Evolutionary conservation across 176 grass and related monocot genomes (phyloP).

Genomic region (Carex scoparia): DNA sequence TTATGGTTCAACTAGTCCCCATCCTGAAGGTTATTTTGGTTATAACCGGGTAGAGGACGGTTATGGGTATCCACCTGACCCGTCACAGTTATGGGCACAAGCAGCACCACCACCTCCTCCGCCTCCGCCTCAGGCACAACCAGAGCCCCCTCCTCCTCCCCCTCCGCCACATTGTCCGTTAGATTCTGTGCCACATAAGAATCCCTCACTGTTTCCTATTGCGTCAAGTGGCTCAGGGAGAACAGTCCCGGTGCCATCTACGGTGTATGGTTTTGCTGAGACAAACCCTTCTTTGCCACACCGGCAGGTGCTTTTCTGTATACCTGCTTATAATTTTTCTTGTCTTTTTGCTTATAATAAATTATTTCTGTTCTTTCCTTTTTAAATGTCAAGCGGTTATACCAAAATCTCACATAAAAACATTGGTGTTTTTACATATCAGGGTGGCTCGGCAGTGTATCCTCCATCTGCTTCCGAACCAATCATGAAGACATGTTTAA

Average conservation of each 20-base stretch:
- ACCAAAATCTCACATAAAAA: constrained; percentile 19
- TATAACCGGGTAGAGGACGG: neutral
- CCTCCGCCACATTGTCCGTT: constrained; percentile 19
- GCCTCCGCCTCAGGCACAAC: constrained; percentile 8
- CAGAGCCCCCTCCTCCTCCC: constrained; percentile 15
- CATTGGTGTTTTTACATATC: constrained; percentile 25
- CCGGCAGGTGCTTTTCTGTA: constrained; percentile 27
- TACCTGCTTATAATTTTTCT: constrained; percentile 33
- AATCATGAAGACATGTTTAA: constrained; percentile 26
- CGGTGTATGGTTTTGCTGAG: constrained; percentile 26
- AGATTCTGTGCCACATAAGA: neutral
- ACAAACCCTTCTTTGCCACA: constrained; percentile 16
- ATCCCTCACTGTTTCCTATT: constrained; percentile 59
- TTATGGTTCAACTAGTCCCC: constrained; percentile 27
- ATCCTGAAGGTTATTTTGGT: constrained; percentile 15
- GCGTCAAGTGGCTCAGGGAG: constrained; percentile 24
- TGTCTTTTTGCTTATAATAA: constrained; percentile 5
- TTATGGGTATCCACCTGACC: constrained; percentile 34
- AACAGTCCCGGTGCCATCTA: constrained; percentile 20
- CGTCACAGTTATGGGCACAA: neutral
- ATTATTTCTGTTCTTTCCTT: constrained; percentile 3
- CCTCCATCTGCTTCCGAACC: constrained; percentile 38
- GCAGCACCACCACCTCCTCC: constrained; percentile 14
- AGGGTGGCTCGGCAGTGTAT: constrained; percentile 29
- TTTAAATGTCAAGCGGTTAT: constrained; percentile 1